Percentiles rank a stretch among this genome's conserved stretches.
phyloP scores from a whole-genome alignment of 2,329 filamentous ascomycete genomes.

The Penicillium sp. region DNA sequence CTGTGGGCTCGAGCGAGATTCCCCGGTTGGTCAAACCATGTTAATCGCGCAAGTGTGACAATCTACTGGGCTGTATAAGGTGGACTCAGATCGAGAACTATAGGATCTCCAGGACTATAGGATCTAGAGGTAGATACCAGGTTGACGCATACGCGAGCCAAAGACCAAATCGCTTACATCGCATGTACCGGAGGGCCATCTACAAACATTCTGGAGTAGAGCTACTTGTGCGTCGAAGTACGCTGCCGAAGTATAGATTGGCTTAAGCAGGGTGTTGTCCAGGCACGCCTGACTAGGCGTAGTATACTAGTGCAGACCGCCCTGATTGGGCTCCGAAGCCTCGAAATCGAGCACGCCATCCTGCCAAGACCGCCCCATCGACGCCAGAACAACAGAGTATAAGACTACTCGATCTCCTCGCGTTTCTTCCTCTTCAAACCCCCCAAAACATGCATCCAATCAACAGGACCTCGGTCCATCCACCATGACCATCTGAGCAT shows the following conservation, averaged over 20 bases:
- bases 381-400: constrained; percentile 25
- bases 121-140: not conserved
- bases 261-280: not conserved
- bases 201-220: not conserved
- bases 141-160: not conserved
- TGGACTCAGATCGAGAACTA: not conserved
- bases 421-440: constrained; percentile 1
- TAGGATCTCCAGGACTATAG: not conserved
- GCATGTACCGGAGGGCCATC: not conserved
- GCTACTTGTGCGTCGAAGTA: not conserved
- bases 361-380: constrained; percentile 31
- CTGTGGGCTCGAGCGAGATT: constrained; percentile 44
- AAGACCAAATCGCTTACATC: not conserved
- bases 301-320: not conserved
- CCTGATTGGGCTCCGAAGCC: constrained; percentile 11
- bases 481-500: not conserved
- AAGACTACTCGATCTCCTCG: constrained; percentile 27
- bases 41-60: constrained; percentile 31
- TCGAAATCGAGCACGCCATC: constrained; percentile 34
- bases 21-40: constrained; percentile 39
- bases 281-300: not conserved
- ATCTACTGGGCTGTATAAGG: constrained; percentile 41
- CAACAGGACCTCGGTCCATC: no score
- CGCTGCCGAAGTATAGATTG: not conserved
- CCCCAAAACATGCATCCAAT: no score